phyloP scores from a whole-genome alignment of 1,139 yeast species.

The Hyphopichia burtonii region DNA sequence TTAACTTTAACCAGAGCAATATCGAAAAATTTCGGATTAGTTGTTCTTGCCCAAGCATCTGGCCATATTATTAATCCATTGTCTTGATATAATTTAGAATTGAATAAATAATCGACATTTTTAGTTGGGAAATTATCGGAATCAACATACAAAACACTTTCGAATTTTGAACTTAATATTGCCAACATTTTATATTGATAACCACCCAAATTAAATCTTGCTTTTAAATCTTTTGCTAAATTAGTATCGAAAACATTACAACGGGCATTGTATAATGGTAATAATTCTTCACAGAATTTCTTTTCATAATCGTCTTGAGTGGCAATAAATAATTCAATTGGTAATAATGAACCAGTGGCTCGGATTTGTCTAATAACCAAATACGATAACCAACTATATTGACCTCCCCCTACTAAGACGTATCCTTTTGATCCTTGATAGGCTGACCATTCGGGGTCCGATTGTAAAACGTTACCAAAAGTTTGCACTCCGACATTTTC shows the following conservation, averaged over 20 bases:
- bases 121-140: conserved; percentile 65
- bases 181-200: conserved; percentile 67
- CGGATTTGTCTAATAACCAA: conserved; percentile 44
- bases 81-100: conserved; percentile 36
- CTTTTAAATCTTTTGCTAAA: conserved; percentile 21
- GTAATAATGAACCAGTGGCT: conserved; percentile 37
- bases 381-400: conserved; percentile 45
- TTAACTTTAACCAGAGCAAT: conserved; percentile 40
- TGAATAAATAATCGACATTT: conserved; percentile 52
- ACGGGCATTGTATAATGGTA: conserved; percentile 53
- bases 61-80: conserved; percentile 52
- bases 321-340: conserved; percentile 54
- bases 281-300: conserved; percentile 50
- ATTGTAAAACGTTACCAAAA: conserved; percentile 35
- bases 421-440: conserved; percentile 40
- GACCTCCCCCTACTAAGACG: conserved; percentile 46
- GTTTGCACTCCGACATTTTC: conserved; percentile 33
- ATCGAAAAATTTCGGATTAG: conserved; percentile 47
- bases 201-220: conserved; percentile 45
- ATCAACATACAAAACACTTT: conserved; percentile 60
- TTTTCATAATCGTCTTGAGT: conserved; percentile 46
- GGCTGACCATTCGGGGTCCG: conserved; percentile 36
- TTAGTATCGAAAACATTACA: conserved; percentile 49
- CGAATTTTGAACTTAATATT: conserved; percentile 55
- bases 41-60: conserved; percentile 51